These are phyloP conservation scores for Tetraselmis striata DNA, from an alignment of 139 green algal species.

Conservation along the genomic window DNA sequence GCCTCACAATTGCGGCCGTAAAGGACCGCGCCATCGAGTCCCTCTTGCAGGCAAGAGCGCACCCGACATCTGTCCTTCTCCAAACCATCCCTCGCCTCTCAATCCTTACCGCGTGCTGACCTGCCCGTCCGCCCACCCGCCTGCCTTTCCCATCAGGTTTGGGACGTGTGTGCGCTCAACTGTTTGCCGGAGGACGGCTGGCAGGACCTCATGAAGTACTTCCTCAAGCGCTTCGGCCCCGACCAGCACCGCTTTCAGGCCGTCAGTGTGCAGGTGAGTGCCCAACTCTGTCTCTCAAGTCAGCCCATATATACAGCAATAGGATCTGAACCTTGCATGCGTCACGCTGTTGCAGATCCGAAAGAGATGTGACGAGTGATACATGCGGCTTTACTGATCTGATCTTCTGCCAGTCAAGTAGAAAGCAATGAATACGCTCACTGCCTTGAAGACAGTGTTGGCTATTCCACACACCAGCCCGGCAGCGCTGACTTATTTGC, in stretches of 20 bases:
- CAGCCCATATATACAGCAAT: not conserved
- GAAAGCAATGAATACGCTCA: no score
- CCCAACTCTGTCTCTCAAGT: not conserved
- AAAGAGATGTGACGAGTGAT: no score
- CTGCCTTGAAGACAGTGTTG: no score
- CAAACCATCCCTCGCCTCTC: not conserved
- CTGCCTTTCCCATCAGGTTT: constrained; percentile 72
- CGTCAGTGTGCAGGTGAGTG: no score
- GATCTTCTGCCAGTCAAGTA: no score
- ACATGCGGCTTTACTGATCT: no score
- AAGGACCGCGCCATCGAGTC: constrained; percentile 97
- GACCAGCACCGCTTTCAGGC: constrained; percentile 89
- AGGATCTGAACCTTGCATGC: no score
- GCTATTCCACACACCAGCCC: no score
- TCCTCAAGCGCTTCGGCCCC: constrained; percentile 83
- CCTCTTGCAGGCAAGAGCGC: constrained; percentile 84
- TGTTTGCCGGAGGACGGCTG: constrained; percentile 75
- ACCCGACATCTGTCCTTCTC: not conserved
- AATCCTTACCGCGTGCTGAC: no score
- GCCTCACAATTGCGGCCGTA: constrained; percentile 91
- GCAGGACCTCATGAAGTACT: constrained; percentile 77
- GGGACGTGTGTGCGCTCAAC: constrained; percentile 93
- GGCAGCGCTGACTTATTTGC: no score
- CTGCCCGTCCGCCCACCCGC: no score
- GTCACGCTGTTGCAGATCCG: no score